A percentile compares a stretch with the other conserved stretches of the same genome.
phyloP scores from a whole-genome alignment of 148 eudicot species.

The Fallopia convolvulus region DNA sequence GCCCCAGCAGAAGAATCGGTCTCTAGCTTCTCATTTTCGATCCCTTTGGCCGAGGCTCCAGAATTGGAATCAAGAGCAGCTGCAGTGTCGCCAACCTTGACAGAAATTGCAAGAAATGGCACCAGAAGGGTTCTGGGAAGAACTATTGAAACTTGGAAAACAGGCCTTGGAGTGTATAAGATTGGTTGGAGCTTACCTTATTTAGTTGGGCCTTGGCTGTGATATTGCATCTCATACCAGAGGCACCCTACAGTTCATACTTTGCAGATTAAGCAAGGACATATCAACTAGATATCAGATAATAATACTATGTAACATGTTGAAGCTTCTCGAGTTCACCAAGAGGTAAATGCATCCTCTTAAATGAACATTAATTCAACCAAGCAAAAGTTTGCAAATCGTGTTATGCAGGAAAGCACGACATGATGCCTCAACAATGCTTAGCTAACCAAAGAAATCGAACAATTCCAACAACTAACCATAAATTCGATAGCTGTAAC shows the following conservation, averaged over 20 bases:
- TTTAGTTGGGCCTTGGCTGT: conserved; percentile 46
- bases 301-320: neutral
- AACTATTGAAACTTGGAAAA: conserved; percentile 14
- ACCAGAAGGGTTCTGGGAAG: conserved; percentile 16
- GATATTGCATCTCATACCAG: conserved; percentile 29
- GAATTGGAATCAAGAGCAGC: conserved; percentile 26
- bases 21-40: conserved; percentile 28
- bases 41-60: conserved; percentile 20
- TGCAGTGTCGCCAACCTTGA: conserved; percentile 49
- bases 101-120: conserved; percentile 18
- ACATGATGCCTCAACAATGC: neutral
- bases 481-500: neutral
- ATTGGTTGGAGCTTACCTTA: conserved; percentile 38
- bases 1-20: conserved; percentile 11
- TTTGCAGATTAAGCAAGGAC: neutral
- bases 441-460: neutral
- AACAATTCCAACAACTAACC: neutral
- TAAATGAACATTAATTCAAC: neutral
- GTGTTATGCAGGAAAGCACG: neutral
- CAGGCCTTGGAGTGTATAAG: conserved; percentile 16
- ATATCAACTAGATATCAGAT: neutral
- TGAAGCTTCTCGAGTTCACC: neutral
- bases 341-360: neutral
- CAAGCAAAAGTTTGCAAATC: neutral
- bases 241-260: conserved; percentile 12